A percentile compares a stretch with the other conserved stretches of the same genome.
Evolutionary conservation across 108 stramenopile genomes (phyloP).

Genomic region (Fragilariopsis cylindrus): DNA sequence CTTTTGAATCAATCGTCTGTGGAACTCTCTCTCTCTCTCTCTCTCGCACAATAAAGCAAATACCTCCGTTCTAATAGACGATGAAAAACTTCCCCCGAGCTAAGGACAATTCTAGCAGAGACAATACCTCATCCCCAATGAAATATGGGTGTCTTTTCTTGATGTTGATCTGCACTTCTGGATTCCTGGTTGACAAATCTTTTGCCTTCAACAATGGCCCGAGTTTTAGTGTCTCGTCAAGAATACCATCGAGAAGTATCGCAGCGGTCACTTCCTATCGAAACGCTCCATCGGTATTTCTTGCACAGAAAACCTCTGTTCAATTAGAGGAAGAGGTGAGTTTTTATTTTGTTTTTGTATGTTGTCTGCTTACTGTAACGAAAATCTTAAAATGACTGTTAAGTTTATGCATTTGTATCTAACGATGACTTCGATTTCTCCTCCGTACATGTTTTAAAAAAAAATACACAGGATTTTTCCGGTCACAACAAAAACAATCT

Average conservation of each 20-base stretch:
- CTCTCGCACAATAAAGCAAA: too few species aligned
- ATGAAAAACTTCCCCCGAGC: too few species aligned
- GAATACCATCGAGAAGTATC: neutral
- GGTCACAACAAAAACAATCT: neutral
- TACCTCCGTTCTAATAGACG: too few species aligned
- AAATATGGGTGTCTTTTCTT: neutral
- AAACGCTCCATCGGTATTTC: slow-evolving; percentile 3
- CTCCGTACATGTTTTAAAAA: neutral
- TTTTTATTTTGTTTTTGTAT: neutral
- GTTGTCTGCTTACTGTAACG: neutral
- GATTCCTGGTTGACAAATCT: slow-evolving; percentile 4
- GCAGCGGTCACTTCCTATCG: slow-evolving; percentile 1
- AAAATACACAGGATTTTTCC: neutral
- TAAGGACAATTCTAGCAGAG: too few species aligned
- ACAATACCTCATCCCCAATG: neutral
- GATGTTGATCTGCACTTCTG: neutral
- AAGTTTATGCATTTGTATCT: neutral
- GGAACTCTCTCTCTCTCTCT: too few species aligned
- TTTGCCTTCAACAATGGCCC: slow-evolving; percentile 11
- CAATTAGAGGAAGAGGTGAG: slow-evolving; percentile 16
- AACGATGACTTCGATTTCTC: neutral
- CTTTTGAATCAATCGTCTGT: too few species aligned
- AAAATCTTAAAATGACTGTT: neutral
- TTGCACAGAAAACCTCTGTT: slow-evolving; percentile 8
- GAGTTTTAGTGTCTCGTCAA: neutral